phyloP scores from a whole-genome alignment of 257 asterid species.

The Verbascum thapsus region DNA sequence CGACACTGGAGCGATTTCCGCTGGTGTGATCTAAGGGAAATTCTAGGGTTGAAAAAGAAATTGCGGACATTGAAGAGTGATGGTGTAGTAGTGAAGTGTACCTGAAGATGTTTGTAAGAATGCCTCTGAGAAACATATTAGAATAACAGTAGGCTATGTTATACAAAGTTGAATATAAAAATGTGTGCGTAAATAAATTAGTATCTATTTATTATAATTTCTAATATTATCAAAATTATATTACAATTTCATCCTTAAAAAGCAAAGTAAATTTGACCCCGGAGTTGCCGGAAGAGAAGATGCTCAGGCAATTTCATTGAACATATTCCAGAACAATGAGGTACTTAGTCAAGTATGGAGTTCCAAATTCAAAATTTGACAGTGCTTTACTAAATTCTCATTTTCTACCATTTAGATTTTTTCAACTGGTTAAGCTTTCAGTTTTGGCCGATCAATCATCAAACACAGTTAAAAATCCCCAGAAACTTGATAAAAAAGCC shows the following conservation, averaged over 20 bases:
- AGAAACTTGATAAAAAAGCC: slow-evolving; percentile 27
- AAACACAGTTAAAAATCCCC: slow-evolving; percentile 31
- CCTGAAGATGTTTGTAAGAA: slow-evolving; percentile 30
- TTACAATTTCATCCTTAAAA: too few species aligned
- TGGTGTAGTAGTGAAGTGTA: slow-evolving; percentile 20
- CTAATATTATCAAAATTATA: too few species aligned
- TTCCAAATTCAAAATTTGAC: slow-evolving; percentile 31
- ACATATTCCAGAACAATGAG: too few species aligned
- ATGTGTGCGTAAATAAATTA: too few species aligned
- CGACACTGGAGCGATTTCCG: slow-evolving; percentile 17
- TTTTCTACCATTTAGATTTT: slow-evolving; percentile 27
- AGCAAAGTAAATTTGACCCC: too few species aligned
- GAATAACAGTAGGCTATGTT: too few species aligned
- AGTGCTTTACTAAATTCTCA: slow-evolving; percentile 23
- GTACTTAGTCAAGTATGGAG: slow-evolving; percentile 31
- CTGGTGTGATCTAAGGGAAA: slow-evolving; percentile 18
- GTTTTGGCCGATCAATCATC: slow-evolving; percentile 29
- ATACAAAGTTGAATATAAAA: too few species aligned
- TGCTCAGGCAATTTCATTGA: too few species aligned
- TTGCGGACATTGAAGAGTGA: slow-evolving; percentile 19
- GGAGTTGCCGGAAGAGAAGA: too few species aligned
- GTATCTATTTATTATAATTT: too few species aligned
- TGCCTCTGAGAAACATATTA: slow-evolving; percentile 36
- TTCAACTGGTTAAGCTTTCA: slow-evolving; percentile 37
- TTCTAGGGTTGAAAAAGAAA: slow-evolving; percentile 38